These are phyloP conservation scores for Amanita brunnescens DNA, from an alignment of 768 basidiomycete species.

Conservation along the genomic window DNA sequence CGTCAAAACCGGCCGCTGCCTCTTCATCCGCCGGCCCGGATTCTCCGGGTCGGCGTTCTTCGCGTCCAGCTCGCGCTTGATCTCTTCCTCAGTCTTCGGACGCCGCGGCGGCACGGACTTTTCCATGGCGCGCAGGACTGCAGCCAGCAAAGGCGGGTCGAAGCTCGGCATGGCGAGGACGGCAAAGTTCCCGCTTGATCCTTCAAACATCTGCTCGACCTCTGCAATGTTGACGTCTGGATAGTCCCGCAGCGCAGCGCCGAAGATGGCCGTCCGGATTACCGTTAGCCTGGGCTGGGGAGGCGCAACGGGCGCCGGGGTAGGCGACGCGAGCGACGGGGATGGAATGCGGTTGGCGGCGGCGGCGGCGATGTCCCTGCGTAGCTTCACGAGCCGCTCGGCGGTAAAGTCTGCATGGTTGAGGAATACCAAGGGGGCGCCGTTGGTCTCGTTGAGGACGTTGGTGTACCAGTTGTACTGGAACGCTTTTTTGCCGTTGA, in stretches of 20 bases:
- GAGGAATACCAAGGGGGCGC: conserved; percentile 68
- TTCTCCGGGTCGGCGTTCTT: conserved; percentile 58
- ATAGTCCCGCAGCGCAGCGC: conserved; percentile 63
- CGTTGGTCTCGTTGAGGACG: conserved; percentile 50
- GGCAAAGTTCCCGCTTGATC: conserved; percentile 53
- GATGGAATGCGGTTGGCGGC: conserved; percentile 40
- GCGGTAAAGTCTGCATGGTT: conserved; percentile 71
- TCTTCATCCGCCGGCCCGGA: conserved; percentile 64
- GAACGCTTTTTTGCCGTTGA: conserved; percentile 70
- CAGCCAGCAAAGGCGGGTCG: conserved; percentile 63
- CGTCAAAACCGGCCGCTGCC: conserved; percentile 39
- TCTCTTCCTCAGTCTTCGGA: conserved; percentile 42
- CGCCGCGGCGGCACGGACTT: conserved; percentile 55
- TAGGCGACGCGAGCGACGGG: conserved; percentile 27
- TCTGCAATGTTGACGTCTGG: conserved; percentile 39
- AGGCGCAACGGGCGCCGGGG: conserved; percentile 20
- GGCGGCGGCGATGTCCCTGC: conserved; percentile 57
- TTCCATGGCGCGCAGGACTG: conserved; percentile 58
- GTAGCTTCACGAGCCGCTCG: conserved; percentile 54
- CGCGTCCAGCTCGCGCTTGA: conserved; percentile 38
- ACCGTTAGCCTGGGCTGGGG: conserved; percentile 51
- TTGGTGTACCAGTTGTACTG: conserved; percentile 74
- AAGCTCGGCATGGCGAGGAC: conserved; percentile 58
- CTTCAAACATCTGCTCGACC: conserved; percentile 44
- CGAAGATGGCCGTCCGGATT: conserved; percentile 72